phyloP scores from a whole-genome alignment of 1,284 basidiomycete species.

The Pterulicium gracile region DNA sequence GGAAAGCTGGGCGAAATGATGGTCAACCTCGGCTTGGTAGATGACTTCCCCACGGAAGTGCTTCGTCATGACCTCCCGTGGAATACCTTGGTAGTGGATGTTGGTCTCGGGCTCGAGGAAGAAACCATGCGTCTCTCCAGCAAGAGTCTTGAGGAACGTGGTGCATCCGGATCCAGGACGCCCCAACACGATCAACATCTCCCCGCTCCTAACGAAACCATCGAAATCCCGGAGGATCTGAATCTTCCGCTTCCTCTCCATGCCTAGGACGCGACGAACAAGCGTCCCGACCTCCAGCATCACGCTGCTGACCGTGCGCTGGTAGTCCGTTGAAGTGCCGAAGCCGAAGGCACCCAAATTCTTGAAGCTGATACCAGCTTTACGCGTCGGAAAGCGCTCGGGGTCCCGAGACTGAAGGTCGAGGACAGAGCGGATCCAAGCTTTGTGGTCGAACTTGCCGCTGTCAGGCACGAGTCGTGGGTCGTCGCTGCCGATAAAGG shows the following conservation, averaged over 20 bases:
- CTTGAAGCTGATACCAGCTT: conserved; percentile 5
- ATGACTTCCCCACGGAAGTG: conserved; percentile 14
- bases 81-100: conserved; percentile 44
- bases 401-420: conserved; percentile 1
- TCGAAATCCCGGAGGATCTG: conserved; percentile 7
- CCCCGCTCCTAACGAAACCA: conserved; percentile 5
- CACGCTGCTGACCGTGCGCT: conserved; percentile 4
- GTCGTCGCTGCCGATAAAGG: conserved; percentile 5
- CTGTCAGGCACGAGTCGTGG: conserved; percentile 3
- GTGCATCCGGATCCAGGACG: conserved; percentile 29
- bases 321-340: conserved; percentile 5
- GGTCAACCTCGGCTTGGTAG: conserved; percentile 28
- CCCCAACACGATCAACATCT: conserved; percentile 7
- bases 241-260: conserved; percentile 2
- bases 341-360: conserved; percentile 4
- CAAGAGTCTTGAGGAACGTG: conserved; percentile 43
- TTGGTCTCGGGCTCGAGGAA: conserved; percentile 31
- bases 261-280: neutral
- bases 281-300: neutral
- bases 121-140: conserved; percentile 38
- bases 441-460: conserved; percentile 4
- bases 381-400: conserved; percentile 2
- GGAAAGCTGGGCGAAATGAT: conserved; percentile 50
- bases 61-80: conserved; percentile 33
- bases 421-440: conserved; percentile 3